Conservation (phyloP, 495 filamentous ascomycete genomes). For the Penicillium manginii region DNA sequence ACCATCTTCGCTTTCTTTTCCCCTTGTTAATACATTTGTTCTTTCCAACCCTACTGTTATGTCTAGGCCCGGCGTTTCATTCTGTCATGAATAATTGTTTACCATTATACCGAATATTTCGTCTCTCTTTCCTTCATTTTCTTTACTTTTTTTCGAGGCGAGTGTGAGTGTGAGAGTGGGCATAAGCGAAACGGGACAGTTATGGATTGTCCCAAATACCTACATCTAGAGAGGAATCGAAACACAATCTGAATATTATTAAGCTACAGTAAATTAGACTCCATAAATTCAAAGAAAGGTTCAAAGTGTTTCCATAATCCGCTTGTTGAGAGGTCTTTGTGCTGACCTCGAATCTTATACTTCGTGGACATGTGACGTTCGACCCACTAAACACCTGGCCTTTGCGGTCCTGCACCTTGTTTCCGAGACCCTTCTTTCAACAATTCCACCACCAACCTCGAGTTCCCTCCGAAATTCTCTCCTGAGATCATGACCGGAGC, state of each 20-base stretch:
- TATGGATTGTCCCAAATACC: neutral
- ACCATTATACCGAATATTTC: neutral
- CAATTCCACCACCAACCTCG: slow-evolving; percentile 12
- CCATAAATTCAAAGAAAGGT: too few species aligned
- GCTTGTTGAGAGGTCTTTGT: too few species aligned
- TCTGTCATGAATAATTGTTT: neutral
- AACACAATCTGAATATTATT: slow-evolving; percentile 3
- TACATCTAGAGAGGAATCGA: slow-evolving; percentile 9
- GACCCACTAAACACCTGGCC: slow-evolving; percentile 41
- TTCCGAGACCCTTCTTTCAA: slow-evolving; percentile 6
- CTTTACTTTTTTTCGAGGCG: neutral
- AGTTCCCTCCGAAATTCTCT: neutral
- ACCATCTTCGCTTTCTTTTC: neutral
- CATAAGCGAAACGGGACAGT: neutral
- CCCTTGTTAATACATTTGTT: neutral
- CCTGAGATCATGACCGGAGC: slow-evolving; percentile 9
- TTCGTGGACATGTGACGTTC: slow-evolving; percentile 31
- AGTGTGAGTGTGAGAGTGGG: neutral
- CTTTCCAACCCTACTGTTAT: neutral
- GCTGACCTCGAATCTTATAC: slow-evolving; percentile 9
- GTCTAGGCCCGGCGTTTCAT: neutral
- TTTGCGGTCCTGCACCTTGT: slow-evolving; percentile 21
- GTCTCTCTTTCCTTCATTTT: neutral
- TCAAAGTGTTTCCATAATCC: too few species aligned
- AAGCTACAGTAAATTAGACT: neutral